Base-by-base conservation (phyloP, 2,329 filamentous ascomycete species). In the Paecilomyces fulvus region DNA sequence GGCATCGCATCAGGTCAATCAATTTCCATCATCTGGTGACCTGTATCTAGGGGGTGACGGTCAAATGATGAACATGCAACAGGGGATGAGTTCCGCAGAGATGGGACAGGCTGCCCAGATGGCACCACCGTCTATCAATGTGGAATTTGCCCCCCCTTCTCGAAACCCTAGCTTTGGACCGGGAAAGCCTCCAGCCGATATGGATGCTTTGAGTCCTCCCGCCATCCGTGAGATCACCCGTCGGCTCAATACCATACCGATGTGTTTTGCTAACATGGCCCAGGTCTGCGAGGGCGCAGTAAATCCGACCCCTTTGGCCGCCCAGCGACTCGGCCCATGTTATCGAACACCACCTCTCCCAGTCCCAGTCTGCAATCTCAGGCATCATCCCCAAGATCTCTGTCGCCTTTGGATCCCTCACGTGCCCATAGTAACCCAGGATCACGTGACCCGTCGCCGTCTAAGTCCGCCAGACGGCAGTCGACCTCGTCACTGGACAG, bases 41-140 rank as follows among this genome's bases (percentile, higher is more conserved):
- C 74, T 80, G 57, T 86, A 83, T 65, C 73, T 75, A 9, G 71
- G 74, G 8, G 66, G 66, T 31, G 77, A 79, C 54, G 79, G 81
- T 55, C 75, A 77, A 3, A 72, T 78, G 54, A 71, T 79, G 59
- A 73, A 71, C 57, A 65, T 73, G 55, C 76, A 79, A 61, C 73
- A 64, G 33, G 56, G 79, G 37, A 75, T 78, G 23, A 70, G 72
- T n/a, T 74, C 74, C 23, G 70, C 74, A 30, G 88, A 92, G 56
- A 82, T 89, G 68, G 83, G 84, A 5, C 85, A 82, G 67, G 84
- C 82, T 50, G 83, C 86, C 52, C 82, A 88, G 63, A 94, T 95
- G 86, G 88, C 87, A 3, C 89, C 92, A n/a, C 92, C 92, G 0
- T 89, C 92, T 53, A 96, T 96, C 73, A 95, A 94, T 68, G 94